Evolutionary conservation across 1,139 yeast species (phyloP).

Genomic region (Protomyces pachydermus): DNA sequence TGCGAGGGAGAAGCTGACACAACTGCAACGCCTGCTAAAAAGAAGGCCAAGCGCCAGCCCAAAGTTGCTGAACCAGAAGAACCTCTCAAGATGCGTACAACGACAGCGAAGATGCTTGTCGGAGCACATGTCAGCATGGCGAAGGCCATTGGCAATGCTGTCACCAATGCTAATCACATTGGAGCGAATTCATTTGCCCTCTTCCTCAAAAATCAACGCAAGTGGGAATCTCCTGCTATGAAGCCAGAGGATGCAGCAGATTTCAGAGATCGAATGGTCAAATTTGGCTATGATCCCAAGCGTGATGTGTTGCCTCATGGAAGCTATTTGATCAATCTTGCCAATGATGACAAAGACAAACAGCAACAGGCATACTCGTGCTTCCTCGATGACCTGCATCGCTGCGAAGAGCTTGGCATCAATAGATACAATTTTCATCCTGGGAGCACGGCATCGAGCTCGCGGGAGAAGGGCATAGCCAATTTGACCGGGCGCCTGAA

Average conservation of each 20-base stretch:
- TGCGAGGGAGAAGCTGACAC: background rate
- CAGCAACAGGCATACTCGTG: slow-evolving; percentile 69
- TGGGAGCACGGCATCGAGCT: slow-evolving; percentile 77
- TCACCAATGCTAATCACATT: slow-evolving; percentile 64
- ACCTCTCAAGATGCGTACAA: slow-evolving; percentile 12
- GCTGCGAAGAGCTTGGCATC: slow-evolving; percentile 81
- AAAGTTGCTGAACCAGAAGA: slow-evolving; percentile 16
- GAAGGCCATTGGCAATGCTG: slow-evolving; percentile 61
- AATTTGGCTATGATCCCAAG: slow-evolving; percentile 62
- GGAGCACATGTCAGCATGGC: slow-evolving; percentile 64
- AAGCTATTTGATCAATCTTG: slow-evolving; percentile 83
- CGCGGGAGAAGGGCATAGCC: slow-evolving; percentile 58
- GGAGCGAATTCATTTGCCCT: slow-evolving; percentile 83
- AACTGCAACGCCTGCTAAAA: background rate
- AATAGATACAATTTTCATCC: slow-evolving; percentile 93
- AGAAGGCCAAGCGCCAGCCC: background rate
- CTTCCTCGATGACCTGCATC: slow-evolving; percentile 75
- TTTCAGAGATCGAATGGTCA: slow-evolving; percentile 58
- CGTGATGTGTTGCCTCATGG: slow-evolving; percentile 86
- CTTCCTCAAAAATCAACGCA: slow-evolving; percentile 81
- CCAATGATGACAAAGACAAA: slow-evolving; percentile 81
- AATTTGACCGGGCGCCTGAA: slow-evolving; percentile 75
- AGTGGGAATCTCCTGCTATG: slow-evolving; percentile 82
- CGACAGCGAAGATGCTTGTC: slow-evolving; percentile 36
- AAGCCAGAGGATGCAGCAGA: slow-evolving; percentile 60